Evolutionary conservation across 371 early-diverging fungal genomes (phyloP), one percentile per base, ranked within the genome.

Genomic region (Apophysomyces ossiformis): DNA sequence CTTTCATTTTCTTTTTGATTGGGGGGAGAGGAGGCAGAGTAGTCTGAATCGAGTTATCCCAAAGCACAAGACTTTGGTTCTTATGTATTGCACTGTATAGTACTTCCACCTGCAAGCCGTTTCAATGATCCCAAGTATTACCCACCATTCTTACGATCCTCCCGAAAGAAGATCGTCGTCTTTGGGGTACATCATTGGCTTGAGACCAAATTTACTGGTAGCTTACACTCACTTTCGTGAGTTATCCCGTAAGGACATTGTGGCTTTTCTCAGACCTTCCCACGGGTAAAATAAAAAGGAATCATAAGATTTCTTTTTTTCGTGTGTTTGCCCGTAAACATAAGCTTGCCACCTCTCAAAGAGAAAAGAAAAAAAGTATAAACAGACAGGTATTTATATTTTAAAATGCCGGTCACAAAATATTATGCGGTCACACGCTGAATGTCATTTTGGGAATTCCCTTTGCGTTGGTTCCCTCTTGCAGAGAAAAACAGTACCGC

Each of bases 261-360:
- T 69, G 81, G 81, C 69, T 81, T 81, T 81, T 63, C 81, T 81
- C 81, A 77, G 81, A 81, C 81, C 77, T 81, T 81, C 81, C 81
- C 81, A 81, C 76, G 81, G 81, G 77, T 67, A 68, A 66, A 57
- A 26, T 26, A 26, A 57, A 76, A 65, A 63, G 67, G 73, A 74
- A 76, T 69, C 77, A 43, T 50, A 61, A 64, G 58, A 70, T 26
- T 26, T 26, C 75, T 16, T 21, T 75, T 75, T 73, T 73, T 77
- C 69, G 81, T 75, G 70, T 69, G 81, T 81, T 81, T 81, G 72
- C 77, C 81, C 81, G 76, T 81, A 77, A 69, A 75, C 81, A 74
- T 72, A 75, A 77, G 81, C 81, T 77, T 77, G 72, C 38, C 68
- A 74, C 81, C 81, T 81, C 74, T 59, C 62, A 67, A 26, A 64